Evolutionary conservation across 2,329 filamentous ascomycete genomes (phyloP).

Genomic region (Clonostachys byssicola): DNA sequence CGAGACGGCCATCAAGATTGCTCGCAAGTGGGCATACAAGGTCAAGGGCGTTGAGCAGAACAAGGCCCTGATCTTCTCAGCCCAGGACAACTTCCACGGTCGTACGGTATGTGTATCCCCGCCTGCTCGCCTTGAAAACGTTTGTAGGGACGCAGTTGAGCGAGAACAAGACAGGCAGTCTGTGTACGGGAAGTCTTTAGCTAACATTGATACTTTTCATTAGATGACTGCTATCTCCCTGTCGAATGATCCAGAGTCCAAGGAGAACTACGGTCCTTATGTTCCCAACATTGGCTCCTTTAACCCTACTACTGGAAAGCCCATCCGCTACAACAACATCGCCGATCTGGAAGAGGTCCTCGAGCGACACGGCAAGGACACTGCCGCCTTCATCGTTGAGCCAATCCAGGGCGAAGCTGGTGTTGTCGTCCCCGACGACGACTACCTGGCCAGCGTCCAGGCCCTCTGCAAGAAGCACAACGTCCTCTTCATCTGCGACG

Average conservation of each 20-base stretch:
- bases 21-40: constrained; percentile 97
- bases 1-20: constrained; percentile 94
- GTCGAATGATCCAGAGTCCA: constrained; percentile 91
- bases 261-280: constrained; percentile 95
- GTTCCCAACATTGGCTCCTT: constrained; percentile 80
- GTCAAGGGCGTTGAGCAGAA: constrained; percentile 83
- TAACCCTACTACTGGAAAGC: constrained; percentile 68
- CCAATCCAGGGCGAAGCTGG: constrained; percentile 97
- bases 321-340: constrained; percentile 84
- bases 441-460: constrained; percentile 77
- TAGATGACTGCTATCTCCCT: constrained; percentile 93
- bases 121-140: background rate
- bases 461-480: constrained; percentile 93
- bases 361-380: constrained; percentile 75
- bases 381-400: constrained; percentile 90
- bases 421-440: constrained; percentile 88
- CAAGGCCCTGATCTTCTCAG: constrained; percentile 80
- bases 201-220: background rate
- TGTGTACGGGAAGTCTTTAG: background rate
- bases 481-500: constrained; percentile 92
- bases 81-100: constrained; percentile 92
- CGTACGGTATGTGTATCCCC: constrained; percentile 64
- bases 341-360: constrained; percentile 75
- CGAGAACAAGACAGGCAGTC: background rate
- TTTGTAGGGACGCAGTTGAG: background rate